Evolutionary conservation across 805 yeast genomes (phyloP).

Genomic region (Pichia eremophila): DNA sequence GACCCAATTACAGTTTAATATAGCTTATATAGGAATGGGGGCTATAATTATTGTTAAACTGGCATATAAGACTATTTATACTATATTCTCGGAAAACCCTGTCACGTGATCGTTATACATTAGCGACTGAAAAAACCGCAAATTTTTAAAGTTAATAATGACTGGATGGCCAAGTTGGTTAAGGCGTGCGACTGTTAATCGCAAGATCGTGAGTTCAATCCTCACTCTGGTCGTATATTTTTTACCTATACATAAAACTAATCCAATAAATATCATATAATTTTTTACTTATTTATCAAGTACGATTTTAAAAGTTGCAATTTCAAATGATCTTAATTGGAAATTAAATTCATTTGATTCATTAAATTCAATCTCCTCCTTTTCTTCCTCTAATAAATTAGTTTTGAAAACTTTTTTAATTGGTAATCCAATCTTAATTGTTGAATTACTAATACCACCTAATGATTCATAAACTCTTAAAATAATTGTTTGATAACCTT

Average conservation of each 20-base stretch:
- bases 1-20: too few species aligned
- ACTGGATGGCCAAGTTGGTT: slow-evolving; percentile 51
- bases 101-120: too few species aligned
- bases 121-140: too few species aligned
- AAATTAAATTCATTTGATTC: slow-evolving; percentile 26
- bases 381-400: slow-evolving; percentile 48
- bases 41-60: too few species aligned
- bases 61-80: too few species aligned
- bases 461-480: slow-evolving; percentile 78
- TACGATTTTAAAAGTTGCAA: slow-evolving; percentile 51
- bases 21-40: too few species aligned
- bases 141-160: too few species aligned
- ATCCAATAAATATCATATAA: too few species aligned
- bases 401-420: slow-evolving; percentile 43
- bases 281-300: slow-evolving; percentile 19
- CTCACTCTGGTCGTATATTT: slow-evolving; percentile 41
- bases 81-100: too few species aligned
- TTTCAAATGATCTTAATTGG: slow-evolving; percentile 65
- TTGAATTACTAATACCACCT: slow-evolving; percentile 66
- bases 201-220: slow-evolving; percentile 56
- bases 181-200: slow-evolving; percentile 59
- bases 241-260: neutral
- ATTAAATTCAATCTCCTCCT: slow-evolving; percentile 27
- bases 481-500: slow-evolving; percentile 44
- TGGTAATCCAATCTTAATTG: slow-evolving; percentile 33